Base-by-base conservation (phyloP, 495 filamentous ascomycete species). In the Aspergillus sparsus region DNA sequence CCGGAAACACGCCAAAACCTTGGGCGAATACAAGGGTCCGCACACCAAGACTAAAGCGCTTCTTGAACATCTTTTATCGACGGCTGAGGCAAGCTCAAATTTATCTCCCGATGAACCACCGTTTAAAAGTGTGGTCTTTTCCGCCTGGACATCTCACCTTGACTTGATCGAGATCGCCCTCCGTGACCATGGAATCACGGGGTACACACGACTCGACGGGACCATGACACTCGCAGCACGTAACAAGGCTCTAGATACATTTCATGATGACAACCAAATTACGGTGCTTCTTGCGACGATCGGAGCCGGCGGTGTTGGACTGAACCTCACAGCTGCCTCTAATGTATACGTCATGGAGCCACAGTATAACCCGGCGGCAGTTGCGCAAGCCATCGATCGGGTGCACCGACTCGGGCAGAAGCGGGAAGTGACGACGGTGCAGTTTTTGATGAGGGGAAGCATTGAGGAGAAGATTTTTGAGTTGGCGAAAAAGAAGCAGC, bases 291-390 rank as follows among this genome's bases (percentile, higher is more conserved):
- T 98, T 10, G 89, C 96, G 51, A 97, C 93, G 33, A 93, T 98
- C 72, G 90, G 84, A 61, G 94, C 94, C 1, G 94, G 93, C 57
- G 94, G 94, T 35, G 82, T 97, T 16, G 94, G 93, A 9, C 84
- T 98, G 35, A 98, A 98, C 66, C 80, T 98, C 21, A 97, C 92
- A 0, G 77, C 87, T 3, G 94, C 87, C 21, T 93, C 86, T 67
- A 86, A 85, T 39, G 94, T 93, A 11, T 98, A 92, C 66, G 88
- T 98, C 47, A 97, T 98, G 94, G 94, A 98, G 72, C 94, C 94
- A 2, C 92, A 97, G 64, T 98, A 91, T 71, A 98, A 98, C 70
- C 94, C 94, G 2, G 93, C 92, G 6, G 90, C 92, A 0, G 93
- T 98, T 63, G 91, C 92, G 6, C 94, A 98, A 71, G 94, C 94